Evolutionary conservation across 2,329 filamentous ascomycete genomes (phyloP).

Genomic region (Fusarium sp.): DNA sequence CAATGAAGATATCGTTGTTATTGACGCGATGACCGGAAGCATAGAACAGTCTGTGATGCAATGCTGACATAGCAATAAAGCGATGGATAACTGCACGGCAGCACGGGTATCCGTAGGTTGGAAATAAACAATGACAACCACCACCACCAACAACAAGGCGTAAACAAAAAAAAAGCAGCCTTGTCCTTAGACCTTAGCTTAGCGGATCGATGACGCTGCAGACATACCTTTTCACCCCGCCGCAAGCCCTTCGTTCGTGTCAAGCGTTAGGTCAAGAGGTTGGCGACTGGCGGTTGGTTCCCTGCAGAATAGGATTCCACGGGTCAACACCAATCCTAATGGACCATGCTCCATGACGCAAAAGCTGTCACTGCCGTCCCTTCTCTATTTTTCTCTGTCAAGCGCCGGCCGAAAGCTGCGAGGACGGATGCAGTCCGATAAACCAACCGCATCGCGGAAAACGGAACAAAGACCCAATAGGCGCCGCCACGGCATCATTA

Average conservation of each 20-base stretch:
- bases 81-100: slow-evolving; percentile 2
- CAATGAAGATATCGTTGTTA: slow-evolving; percentile 8
- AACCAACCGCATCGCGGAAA: slow-evolving; percentile 23
- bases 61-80: slow-evolving; percentile 14
- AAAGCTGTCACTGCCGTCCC: slow-evolving; percentile 19
- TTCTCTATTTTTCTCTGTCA: slow-evolving; percentile 4
- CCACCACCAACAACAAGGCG: slow-evolving; percentile 2
- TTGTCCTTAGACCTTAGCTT: slow-evolving; percentile 28
- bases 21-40: slow-evolving; percentile 4
- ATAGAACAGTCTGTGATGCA: slow-evolving; percentile 29
- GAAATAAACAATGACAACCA: neutral
- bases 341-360: slow-evolving; percentile 44
- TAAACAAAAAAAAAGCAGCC: slow-evolving; percentile 8
- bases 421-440: slow-evolving; percentile 25
- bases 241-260: slow-evolving; percentile 15
- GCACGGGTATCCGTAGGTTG: too few species aligned
- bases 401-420: slow-evolving; percentile 31
- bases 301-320: slow-evolving; percentile 41
- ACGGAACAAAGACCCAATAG: slow-evolving; percentile 9
- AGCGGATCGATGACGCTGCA: slow-evolving; percentile 37
- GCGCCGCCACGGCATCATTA: slow-evolving; percentile 45
- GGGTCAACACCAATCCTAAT: slow-evolving; percentile 32
- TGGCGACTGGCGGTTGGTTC: slow-evolving; percentile 8
- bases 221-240: slow-evolving; percentile 34
- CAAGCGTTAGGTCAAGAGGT: slow-evolving; percentile 3